Conservation (phyloP, 2,329 filamentous ascomycete genomes). For the Apiospora marii region DNA sequence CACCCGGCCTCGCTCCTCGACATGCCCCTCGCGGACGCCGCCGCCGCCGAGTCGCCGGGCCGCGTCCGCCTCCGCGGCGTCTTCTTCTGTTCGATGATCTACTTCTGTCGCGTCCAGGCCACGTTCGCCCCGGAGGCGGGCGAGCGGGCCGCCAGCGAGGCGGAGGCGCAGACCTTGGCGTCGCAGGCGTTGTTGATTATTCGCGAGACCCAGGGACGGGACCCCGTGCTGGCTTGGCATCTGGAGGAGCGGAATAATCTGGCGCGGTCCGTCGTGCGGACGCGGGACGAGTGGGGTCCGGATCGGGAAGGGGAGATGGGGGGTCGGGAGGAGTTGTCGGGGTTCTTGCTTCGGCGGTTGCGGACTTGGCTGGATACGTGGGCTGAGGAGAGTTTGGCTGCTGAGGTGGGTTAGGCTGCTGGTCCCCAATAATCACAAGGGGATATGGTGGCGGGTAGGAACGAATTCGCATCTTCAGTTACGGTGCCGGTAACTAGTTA, state of each 20-base stretch:
- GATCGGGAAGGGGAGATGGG: background rate
- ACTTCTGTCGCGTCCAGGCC: background rate
- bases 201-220: background rate
- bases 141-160: background rate
- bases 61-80: background rate
- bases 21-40: no score
- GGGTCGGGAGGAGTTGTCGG: background rate
- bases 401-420: background rate
- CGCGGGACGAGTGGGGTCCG: background rate
- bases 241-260: background rate
- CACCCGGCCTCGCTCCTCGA: background rate
- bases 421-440: background rate
- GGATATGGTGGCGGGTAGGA: no score
- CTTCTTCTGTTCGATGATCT: background rate
- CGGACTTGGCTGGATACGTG: background rate
- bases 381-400: background rate
- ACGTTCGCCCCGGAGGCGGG: background rate
- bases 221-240: background rate
- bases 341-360: background rate
- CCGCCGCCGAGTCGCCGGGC: constrained; percentile 5
- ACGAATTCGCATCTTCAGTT: no score
- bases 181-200: background rate
- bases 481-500: no score
- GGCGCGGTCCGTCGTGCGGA: background rate
- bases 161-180: background rate